phyloP scores from a whole-genome alignment of 2,329 filamentous ascomycete species.

The Phoma herbarum region DNA sequence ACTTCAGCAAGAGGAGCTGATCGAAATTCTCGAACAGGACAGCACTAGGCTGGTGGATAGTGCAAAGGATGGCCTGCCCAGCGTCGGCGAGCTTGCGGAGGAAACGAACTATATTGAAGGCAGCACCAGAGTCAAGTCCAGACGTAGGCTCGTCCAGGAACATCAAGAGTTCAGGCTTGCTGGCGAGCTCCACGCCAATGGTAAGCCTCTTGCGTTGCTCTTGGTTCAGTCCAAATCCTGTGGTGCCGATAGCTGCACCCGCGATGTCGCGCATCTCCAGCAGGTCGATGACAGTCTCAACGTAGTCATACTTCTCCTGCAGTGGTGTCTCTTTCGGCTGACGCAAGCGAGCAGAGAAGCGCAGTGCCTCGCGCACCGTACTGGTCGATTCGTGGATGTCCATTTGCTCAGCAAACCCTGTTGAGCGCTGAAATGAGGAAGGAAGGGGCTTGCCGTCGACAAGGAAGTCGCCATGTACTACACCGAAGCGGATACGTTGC shows the following conservation, averaged over 20 bases:
- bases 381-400: slow-evolving; percentile 70
- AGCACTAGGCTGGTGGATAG: slow-evolving; percentile 75
- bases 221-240: slow-evolving; percentile 61
- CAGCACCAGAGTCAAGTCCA: slow-evolving; percentile 74
- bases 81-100: slow-evolving; percentile 70
- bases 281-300: slow-evolving; percentile 70
- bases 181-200: slow-evolving; percentile 68
- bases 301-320: slow-evolving; percentile 70
- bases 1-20: slow-evolving; percentile 69
- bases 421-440: slow-evolving; percentile 81
- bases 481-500: slow-evolving; percentile 56
- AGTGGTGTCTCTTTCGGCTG: slow-evolving; percentile 66
- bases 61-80: slow-evolving; percentile 73
- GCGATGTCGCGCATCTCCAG: slow-evolving; percentile 72
- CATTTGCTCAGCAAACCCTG: slow-evolving; percentile 76
- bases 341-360: slow-evolving; percentile 70
- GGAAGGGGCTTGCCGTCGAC: slow-evolving; percentile 52
- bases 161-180: slow-evolving; percentile 74
- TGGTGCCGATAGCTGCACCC: slow-evolving; percentile 69
- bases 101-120: slow-evolving; percentile 71
- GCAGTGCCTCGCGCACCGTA: slow-evolving; percentile 71
- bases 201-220: slow-evolving; percentile 74
- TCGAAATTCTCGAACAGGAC: slow-evolving; percentile 74
- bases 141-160: slow-evolving; percentile 83
- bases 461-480: slow-evolving; percentile 56